Base-by-base conservation (phyloP, 208 protist genomes). In the Trypanosoma boissoni region DNA sequence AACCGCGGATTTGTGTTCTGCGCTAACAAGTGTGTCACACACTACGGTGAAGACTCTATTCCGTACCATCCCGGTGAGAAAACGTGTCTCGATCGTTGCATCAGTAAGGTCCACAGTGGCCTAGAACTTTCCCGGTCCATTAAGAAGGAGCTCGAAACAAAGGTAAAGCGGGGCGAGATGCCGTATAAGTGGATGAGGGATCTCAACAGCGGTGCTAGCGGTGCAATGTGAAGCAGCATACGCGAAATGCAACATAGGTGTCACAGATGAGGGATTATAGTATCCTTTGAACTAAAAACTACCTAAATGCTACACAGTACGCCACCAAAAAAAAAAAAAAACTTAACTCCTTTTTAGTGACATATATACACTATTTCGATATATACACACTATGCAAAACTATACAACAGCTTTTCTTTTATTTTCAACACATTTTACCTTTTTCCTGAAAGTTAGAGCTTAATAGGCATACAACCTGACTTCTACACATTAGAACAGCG, bases 161-260 rank as follows among this genome's bases (percentile, higher is more conserved):
- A 87, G 56, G 59, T 93, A 29, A 77, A 78, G 49, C 67, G 62
- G 10, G 76, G 80, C 0, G 75, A 82, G 3, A 64, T 93, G 69
- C 86, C 82, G 7, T 93, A 93, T 54, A 65, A 80, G 57, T 93
- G 86, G 83, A 90, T 93, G 86, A 73, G 60, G 34, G 78, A 88
- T 28, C 74, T 76, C 2, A 24, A 50, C 14, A 21, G n/a, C n/a
- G 9, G 14, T 32, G 51, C 10, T 42, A 7, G 36, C 16, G 18
- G 34, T 18, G 12, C 16, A 46, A 46, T 55, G 14, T 9, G 21
- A 14, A 24, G 28, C 42, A 28, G 42, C 23, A 20, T 31, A 37
- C 10, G 6, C 12, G 6, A 6, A 16, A 16, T 12, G 12, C 12
- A 39, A 39, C 12, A 12, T 6, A 39, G 12, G 34, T 6, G 12